Base-by-base conservation (phyloP, 352 stramenopile species). In the Phytophthora idaei region DNA sequence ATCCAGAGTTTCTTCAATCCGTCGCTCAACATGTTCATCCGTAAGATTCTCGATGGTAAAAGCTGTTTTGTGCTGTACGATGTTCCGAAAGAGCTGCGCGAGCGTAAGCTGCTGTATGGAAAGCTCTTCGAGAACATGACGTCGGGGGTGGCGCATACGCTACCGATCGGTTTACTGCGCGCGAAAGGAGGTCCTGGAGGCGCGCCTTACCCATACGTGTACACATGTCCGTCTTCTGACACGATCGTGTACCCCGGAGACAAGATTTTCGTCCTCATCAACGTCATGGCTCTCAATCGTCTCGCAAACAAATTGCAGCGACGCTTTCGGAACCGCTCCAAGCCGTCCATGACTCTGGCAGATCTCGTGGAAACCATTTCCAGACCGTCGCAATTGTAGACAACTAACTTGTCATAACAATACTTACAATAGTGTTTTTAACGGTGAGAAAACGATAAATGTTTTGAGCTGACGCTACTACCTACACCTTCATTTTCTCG, bases 1-100 rank as follows among this genome's bases (percentile, higher is more conserved):
- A 92, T 95, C 55, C 88, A 95, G 61, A 94, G 85, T 60, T 95
- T 93, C 61, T 94, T 93, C 70, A 93, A 95, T 44, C 83, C 85
- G 37, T 94, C 85, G 15, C 67, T 95, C n/a, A 93, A 95, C 62
- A 69, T 74, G 54, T 94, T 95, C 31, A 87, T 95, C 27, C 81
- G 82, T 11, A 88, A 89, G 58, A 92, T 93, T 61, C 71, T 95
- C 7, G 85, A 94, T 58, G 88, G 88, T 28, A 92, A 90, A 54
- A 92, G 85, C 67, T 93, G 87, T 41, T 95, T 95, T 50, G 90
- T 92, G 64, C 73, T 94, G 3, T 95, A 94, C 60, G 75, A 91
- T 27, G 42, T 95, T 4, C 88, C 88, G 0, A 78, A 82, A 49
- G 48, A 78, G n/a, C 77, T 87, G 59, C 81, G 85, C 11, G 60